Evolutionary conservation across 306 rosid species (phyloP).

Genomic region (Alnus rubra): DNA sequence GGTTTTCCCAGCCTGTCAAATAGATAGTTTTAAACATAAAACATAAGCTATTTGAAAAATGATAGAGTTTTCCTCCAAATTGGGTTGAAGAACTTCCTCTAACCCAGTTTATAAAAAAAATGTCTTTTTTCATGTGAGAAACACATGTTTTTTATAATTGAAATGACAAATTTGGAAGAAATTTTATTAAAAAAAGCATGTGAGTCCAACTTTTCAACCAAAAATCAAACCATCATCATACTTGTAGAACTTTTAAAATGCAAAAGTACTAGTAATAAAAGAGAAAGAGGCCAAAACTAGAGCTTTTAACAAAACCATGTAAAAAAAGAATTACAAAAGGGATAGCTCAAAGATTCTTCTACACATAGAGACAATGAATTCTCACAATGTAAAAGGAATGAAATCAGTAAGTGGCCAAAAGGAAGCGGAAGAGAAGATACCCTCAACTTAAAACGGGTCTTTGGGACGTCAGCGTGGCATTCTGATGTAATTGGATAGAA

Average conservation of each 20-base stretch:
- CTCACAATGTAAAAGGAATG: not conserved
- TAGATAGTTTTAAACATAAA: slow-evolving; percentile 17
- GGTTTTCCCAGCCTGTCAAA: slow-evolving; percentile 87
- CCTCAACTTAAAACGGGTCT: slow-evolving; percentile 82
- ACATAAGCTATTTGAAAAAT: not conserved
- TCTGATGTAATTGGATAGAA: slow-evolving; percentile 52
- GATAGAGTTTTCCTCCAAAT: too few relatives aligned
- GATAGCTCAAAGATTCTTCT: not conserved
- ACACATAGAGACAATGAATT: not conserved
- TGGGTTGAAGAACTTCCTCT: too few relatives aligned
- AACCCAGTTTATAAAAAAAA: too few relatives aligned
- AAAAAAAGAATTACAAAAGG: not conserved
- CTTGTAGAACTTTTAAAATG: not conserved
- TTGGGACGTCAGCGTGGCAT: slow-evolving; percentile 51
- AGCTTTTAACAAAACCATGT: not conserved
- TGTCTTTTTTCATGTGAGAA: too few relatives aligned
- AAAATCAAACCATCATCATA: not conserved
- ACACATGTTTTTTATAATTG: too few relatives aligned
- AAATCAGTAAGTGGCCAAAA: slow-evolving; percentile 1
- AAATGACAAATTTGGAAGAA: too few relatives aligned
- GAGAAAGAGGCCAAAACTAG: not conserved
- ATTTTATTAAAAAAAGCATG: too few relatives aligned
- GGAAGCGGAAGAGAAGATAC: slow-evolving; percentile 36
- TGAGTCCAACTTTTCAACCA: slow-evolving; percentile 1
- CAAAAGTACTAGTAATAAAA: not conserved